Base-by-base conservation (phyloP, 371 early-diverging fungal genomes). In the Apophysomyces ossiformis region DNA sequence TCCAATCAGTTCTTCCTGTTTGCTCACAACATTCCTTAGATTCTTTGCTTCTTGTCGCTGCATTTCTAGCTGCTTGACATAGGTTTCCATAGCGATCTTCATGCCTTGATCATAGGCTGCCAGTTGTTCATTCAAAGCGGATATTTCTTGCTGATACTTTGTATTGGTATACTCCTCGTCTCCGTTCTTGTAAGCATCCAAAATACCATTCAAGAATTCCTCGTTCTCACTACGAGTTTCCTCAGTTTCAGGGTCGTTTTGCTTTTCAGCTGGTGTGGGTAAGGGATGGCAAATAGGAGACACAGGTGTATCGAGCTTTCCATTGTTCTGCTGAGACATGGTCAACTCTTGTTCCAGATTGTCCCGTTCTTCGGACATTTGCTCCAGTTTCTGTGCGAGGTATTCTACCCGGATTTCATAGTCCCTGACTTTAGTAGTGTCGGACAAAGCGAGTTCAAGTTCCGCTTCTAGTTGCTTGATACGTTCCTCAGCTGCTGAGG, bases 361-460 rank as follows among this genome's bases (percentile, higher is more conserved):
- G 45, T 79, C 79, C 64, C 76, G 72, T 61, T 82, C 79, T 58
- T 75, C 73, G 5, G 79, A 72, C 1, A 76, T 68, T 39, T 79
- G 82, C 16, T 79, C 79, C 16, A 81, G 60, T 44, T 77, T 76
- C n/a, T 73, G 66, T 5, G 76, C 71, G 16, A 81, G 60, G 39
- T 77, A 81, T 58, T 78, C 78, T 8, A 81, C 76, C 32, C 81
- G 74, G 7, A 81, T 78, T 39, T 81, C 78, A 50, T 76, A 77
- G 57, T 81, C 81, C 32, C 81, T 58, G 4, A 75, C 78, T 68
- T 81, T 81, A 4, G 81, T 81, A 1, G 74, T 58, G 60, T 73
- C 77, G 9, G 72, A 71, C n/a, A 67, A 65, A 39, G 67, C 70
- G 18, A 67, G 63, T 46, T 74, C 78, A 8, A 75, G 69, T 7